Evolutionary conservation across 192 early-diverging fungal species (phyloP).

Genomic region (Umbelopsis ramanniana): DNA sequence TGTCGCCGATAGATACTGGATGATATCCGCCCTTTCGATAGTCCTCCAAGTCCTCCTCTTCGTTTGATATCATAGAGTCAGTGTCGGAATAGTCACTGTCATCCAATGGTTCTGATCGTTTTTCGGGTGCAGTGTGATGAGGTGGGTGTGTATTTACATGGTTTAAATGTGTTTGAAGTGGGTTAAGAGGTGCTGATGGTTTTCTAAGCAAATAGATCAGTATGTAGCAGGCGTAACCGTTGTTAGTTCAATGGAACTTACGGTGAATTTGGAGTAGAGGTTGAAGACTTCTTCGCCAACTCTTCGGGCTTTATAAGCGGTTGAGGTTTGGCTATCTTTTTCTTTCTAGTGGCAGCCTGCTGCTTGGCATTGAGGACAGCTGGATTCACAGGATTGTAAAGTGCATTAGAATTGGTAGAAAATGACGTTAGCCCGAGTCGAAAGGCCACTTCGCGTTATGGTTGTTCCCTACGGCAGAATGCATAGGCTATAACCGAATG

Average conservation of each 20-base stretch:
- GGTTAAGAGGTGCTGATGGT: neutral
- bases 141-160: constrained; percentile 20
- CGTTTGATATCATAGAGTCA: constrained; percentile 60
- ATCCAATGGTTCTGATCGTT: constrained; percentile 30
- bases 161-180: neutral
- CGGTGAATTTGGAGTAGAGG: neutral
- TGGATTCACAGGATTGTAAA: neutral
- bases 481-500: neutral
- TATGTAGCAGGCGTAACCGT: neutral
- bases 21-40: constrained; percentile 95
- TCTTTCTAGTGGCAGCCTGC: constrained; percentile 7
- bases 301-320: constrained; percentile 12
- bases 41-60: constrained; percentile 88
- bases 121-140: neutral
- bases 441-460: neutral
- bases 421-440: too few relatives aligned
- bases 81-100: constrained; percentile 60
- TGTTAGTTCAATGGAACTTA: neutral
- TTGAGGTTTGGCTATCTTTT: constrained; percentile 3
- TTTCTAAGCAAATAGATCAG: neutral
- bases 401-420: too few relatives aligned
- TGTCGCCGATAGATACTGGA: constrained; percentile 81
- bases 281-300: constrained; percentile 10
- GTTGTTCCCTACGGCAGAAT: neutral
- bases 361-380: constrained; percentile 24